Conservation (phyloP, 1,284 basidiomycete species). For the Tausonia pullulans region DNA sequence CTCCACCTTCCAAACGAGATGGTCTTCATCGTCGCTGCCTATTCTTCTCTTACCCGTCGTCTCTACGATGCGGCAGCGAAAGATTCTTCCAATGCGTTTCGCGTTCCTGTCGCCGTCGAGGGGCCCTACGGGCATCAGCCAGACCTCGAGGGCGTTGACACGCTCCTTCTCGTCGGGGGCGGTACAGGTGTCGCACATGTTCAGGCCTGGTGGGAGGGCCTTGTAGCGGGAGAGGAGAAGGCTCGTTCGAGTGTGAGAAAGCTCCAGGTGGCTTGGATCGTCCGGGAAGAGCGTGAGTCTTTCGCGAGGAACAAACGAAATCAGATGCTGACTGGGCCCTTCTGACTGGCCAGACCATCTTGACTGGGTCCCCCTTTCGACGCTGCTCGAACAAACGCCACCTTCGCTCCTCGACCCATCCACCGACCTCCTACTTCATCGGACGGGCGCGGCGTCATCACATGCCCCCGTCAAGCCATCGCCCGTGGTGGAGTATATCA, state of each 20-base stretch:
- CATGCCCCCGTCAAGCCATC: not conserved
- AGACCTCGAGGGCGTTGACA: slow-evolving; percentile 2
- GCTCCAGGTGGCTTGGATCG: slow-evolving; percentile 7
- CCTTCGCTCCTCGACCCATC: not conserved
- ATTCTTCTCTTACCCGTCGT: slow-evolving; percentile 3
- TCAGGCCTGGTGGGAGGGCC: slow-evolving; percentile 1
- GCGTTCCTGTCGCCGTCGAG: slow-evolving; percentile 1
- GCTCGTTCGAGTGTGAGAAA: not conserved
- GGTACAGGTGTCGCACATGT: slow-evolving; percentile 13
- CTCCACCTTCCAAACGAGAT: slow-evolving; percentile 2
- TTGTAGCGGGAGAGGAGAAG: not conserved
- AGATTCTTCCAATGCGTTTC: not conserved
- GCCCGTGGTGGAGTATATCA: not conserved
- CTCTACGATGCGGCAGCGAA: slow-evolving; percentile 3
- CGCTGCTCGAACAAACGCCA: not conserved
- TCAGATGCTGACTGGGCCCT: not conserved
- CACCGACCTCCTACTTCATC: slow-evolving; percentile 3
- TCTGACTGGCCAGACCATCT: not conserved
- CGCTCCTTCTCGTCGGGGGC: slow-evolving; percentile 11
- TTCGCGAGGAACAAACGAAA: not conserved
- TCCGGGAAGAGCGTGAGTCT: not conserved
- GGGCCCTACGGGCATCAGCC: slow-evolving; percentile 5
- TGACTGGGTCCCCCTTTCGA: slow-evolving; percentile 7
- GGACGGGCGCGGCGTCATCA: not conserved
- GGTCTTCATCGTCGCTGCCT: slow-evolving; percentile 9